Evolutionary conservation across 1,139 yeast species (phyloP).

Genomic region (Komagataea norvegica): DNA sequence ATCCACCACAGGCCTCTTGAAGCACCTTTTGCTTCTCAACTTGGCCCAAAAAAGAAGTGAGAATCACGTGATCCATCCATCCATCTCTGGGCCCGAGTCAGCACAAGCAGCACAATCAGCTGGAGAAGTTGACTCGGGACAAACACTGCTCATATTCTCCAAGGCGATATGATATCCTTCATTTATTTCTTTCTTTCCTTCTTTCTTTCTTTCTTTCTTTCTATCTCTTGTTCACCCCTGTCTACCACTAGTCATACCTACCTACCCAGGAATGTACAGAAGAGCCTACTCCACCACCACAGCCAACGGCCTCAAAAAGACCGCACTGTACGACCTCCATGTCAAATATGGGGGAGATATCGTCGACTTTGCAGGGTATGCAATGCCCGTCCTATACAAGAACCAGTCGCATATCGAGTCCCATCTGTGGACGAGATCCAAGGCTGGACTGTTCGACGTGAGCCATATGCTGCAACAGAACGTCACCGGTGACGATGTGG

Average conservation of each 20-base stretch:
- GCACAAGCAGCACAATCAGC: too few relatives aligned
- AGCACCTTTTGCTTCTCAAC: too few relatives aligned
- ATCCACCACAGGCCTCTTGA: too few relatives aligned
- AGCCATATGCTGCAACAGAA: slow-evolving; percentile 95
- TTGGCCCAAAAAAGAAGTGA: too few relatives aligned
- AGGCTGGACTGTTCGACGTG: slow-evolving; percentile 91
- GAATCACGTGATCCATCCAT: too few relatives aligned
- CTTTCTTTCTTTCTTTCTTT: too few relatives aligned
- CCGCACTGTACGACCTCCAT: slow-evolving; percentile 83
- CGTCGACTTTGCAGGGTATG: slow-evolving; percentile 93
- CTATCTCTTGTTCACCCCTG: background rate
- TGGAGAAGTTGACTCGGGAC: too few relatives aligned
- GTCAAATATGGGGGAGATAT: slow-evolving; percentile 76
- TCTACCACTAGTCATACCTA: slow-evolving; percentile 26
- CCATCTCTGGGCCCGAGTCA: too few relatives aligned
- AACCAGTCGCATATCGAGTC: slow-evolving; percentile 85
- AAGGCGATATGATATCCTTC: too few relatives aligned
- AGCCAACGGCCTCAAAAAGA: slow-evolving; percentile 39
- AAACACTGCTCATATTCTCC: too few relatives aligned
- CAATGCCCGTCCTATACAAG: slow-evolving; percentile 88
- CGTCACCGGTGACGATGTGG: slow-evolving; percentile 62
- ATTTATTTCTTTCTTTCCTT: too few relatives aligned
- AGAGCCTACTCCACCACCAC: slow-evolving; percentile 31
- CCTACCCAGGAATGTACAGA: slow-evolving; percentile 21
- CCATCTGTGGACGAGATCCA: slow-evolving; percentile 86